Evolutionary conservation across 805 yeast genomes (phyloP).

Genomic region (Ogataea ramenticola): DNA sequence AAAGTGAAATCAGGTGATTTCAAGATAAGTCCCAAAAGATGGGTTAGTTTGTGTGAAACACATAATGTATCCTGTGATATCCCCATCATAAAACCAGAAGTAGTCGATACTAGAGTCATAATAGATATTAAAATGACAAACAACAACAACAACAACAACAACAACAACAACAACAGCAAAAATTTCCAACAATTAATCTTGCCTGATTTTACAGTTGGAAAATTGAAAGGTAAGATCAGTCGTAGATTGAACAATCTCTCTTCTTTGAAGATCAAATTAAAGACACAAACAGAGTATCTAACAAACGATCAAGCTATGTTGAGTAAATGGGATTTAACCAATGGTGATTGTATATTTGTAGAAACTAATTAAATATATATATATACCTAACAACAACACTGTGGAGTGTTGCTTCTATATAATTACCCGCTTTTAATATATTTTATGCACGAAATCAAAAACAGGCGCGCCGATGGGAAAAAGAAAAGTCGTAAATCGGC

Average conservation of each 20-base stretch:
- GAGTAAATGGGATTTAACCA: conserved; percentile 3
- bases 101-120: too few species aligned
- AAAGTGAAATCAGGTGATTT: conserved; percentile 31
- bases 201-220: conserved; percentile 25
- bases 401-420: too few species aligned
- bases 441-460: too few species aligned
- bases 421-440: too few species aligned
- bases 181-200: conserved; percentile 16
- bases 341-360: conserved; percentile 2
- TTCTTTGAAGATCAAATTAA: not conserved
- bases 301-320: conserved; percentile 15
- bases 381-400: not conserved
- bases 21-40: conserved; percentile 19
- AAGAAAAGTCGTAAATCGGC: too few species aligned
- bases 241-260: conserved; percentile 9
- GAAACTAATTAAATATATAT: not conserved
- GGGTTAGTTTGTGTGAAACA: conserved; percentile 33
- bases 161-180: too few species aligned
- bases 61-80: too few species aligned
- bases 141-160: too few species aligned
- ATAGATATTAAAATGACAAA: not conserved
- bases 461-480: too few species aligned
- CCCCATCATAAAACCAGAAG: too few species aligned
- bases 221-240: conserved; percentile 28
- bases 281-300: conserved; percentile 6